A percentile compares a stretch with the other conserved stretches of the same genome.
Conservation (phyloP, 2,329 filamentous ascomycete genomes). For the Aureobasidium sp. region DNA sequence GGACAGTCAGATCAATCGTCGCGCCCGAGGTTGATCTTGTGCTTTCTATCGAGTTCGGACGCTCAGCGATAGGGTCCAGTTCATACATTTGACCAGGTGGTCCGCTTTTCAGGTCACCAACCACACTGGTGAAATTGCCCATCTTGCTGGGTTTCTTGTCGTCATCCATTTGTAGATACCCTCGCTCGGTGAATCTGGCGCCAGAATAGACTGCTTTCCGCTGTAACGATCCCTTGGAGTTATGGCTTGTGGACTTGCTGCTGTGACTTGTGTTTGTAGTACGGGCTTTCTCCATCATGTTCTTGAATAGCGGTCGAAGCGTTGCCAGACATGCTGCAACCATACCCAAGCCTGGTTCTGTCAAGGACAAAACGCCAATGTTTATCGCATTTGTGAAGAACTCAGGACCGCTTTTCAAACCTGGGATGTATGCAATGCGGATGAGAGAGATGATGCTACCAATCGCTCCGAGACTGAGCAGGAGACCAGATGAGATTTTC, state of each 20-base stretch:
- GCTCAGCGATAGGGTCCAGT: background rate
- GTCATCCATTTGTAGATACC: background rate
- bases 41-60: background rate
- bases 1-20: background rate
- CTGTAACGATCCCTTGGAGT: background rate
- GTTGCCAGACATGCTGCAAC: constrained; percentile 29
- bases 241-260: background rate
- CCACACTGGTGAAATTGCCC: constrained; percentile 5
- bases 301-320: constrained; percentile 26
- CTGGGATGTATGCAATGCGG: constrained; percentile 22
- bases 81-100: background rate
- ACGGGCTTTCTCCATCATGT: background rate
- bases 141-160: background rate
- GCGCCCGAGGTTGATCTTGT: background rate
- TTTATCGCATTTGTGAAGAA: constrained; percentile 24
- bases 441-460: constrained; percentile 24
- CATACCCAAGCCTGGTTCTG: constrained; percentile 30
- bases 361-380: constrained; percentile 25
- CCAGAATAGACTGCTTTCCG: background rate
- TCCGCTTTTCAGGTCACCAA: background rate
- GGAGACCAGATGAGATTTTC: constrained; percentile 35
- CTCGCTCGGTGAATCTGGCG: background rate
- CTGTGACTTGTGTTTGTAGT: background rate
- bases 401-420: constrained; percentile 18
- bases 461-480: constrained; percentile 33